phyloP scores from a whole-genome alignment of 2,329 filamentous ascomycete genomes.

The Claviceps lovelessii region DNA sequence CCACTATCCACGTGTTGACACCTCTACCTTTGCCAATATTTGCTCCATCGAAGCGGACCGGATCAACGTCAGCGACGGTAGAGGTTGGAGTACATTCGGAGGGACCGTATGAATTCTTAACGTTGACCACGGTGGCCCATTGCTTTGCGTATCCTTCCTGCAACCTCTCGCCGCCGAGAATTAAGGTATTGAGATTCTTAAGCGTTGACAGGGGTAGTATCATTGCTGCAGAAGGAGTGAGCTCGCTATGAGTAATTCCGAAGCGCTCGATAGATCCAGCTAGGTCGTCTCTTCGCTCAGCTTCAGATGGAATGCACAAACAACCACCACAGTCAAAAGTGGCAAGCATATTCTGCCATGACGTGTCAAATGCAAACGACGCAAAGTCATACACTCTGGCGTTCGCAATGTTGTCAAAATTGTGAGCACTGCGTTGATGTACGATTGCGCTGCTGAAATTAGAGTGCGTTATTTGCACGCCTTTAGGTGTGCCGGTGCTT shows the following conservation, averaged over 20 bases:
- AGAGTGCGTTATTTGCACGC: conserved; percentile 23
- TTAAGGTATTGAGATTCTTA: background rate
- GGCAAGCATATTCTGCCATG: conserved; percentile 9
- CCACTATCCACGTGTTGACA: conserved; percentile 7
- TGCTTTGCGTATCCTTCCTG: background rate
- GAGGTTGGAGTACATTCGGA: conserved; percentile 2
- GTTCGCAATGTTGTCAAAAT: conserved; percentile 2
- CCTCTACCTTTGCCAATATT: conserved; percentile 7
- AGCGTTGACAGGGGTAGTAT: background rate
- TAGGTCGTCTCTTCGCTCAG: conserved; percentile 4
- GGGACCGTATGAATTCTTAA: conserved; percentile 3
- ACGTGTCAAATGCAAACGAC: conserved; percentile 10
- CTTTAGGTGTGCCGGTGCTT: conserved; percentile 32
- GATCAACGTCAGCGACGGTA: conserved; percentile 8
- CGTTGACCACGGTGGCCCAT: conserved; percentile 2
- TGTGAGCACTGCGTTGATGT: conserved; percentile 5
- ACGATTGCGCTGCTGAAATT: conserved; percentile 7
- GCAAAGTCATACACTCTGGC: conserved; percentile 10
- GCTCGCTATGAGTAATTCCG: background rate
- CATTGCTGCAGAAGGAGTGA: conserved; percentile 2
- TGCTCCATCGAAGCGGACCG: conserved; percentile 10
- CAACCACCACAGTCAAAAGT: conserved; percentile 9
- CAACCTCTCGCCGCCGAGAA: conserved; percentile 2
- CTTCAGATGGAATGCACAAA: conserved; percentile 9
- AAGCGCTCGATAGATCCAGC: background rate